Percentiles rank a stretch among this genome's conserved stretches.
These are phyloP conservation scores for Clarireedia hainanense DNA, from an alignment of 2,329 filamentous ascomycete genomes.

Conservation along the genomic window DNA sequence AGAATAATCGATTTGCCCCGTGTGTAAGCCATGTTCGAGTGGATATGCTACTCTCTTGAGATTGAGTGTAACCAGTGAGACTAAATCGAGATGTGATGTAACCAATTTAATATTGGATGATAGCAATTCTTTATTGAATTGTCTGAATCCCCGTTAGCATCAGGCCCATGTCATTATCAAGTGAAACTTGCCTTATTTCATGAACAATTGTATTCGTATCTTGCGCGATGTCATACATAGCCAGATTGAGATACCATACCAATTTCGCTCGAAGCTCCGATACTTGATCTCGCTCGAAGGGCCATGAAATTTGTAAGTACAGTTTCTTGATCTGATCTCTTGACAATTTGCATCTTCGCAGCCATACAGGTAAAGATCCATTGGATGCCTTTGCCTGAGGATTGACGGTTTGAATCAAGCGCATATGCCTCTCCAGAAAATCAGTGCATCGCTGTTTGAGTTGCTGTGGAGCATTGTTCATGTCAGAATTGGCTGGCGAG, in stretches of 20 bases:
- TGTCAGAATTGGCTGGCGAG: slow-evolving; percentile 5
- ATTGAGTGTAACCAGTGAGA: slow-evolving; percentile 16
- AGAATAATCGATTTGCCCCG: slow-evolving; percentile 18
- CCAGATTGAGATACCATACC: slow-evolving; percentile 17
- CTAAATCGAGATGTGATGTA: slow-evolving; percentile 19
- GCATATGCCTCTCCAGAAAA: slow-evolving; percentile 19
- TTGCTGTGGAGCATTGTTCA: slow-evolving; percentile 11
- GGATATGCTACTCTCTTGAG: slow-evolving; percentile 19
- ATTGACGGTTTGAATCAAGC: slow-evolving; percentile 17
- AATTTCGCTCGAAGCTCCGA: slow-evolving; percentile 14
- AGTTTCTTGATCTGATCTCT: slow-evolving; percentile 11
- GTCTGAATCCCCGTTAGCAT: neutral
- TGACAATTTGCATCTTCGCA: slow-evolving; percentile 12
- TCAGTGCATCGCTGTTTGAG: slow-evolving; percentile 12
- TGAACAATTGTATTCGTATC: slow-evolving; percentile 14
- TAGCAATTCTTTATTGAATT: neutral
- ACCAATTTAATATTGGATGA: slow-evolving; percentile 16
- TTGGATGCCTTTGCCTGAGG: slow-evolving; percentile 12
- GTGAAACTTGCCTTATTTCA: slow-evolving; percentile 13
- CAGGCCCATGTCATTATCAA: neutral
- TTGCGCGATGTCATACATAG: slow-evolving; percentile 7
- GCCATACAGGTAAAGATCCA: slow-evolving; percentile 13
- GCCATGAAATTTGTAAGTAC: slow-evolving; percentile 18
- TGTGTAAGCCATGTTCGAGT: slow-evolving; percentile 12
- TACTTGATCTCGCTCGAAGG: slow-evolving; percentile 16